Evolutionary conservation across 2,329 filamentous ascomycete species (phyloP), one percentile per base, ranked within the genome.

Genomic region (Cladorrhinum sp.): DNA sequence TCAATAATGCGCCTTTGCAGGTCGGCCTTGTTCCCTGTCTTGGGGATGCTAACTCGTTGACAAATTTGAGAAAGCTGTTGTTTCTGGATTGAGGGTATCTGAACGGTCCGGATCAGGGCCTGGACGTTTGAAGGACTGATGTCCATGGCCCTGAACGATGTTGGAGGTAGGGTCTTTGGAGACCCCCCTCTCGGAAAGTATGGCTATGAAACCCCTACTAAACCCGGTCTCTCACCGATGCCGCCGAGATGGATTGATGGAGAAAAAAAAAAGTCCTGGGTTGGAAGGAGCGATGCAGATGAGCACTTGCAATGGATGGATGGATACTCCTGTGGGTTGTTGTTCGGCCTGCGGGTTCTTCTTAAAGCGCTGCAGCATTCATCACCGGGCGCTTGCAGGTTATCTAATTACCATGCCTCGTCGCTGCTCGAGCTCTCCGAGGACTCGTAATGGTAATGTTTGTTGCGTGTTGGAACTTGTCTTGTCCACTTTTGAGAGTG

Each of bases 1-100:
- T 85, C 79, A 64, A 89, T 85, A 63, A 97, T 90, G 69, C 93
- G 88, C 61, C 79, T 78, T 75, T 96, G 92, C 62, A 98, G 79
- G 48, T 90, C 84, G 32, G 86, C 85, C 79, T 99, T 99, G 69
- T 95, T 88, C 20, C 95, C 95, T 25, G 88, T 90, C 62, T 91
- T 89, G 66, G 85, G 83, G 36, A 96, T 79, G 51, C 86, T 62
- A 84, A 79, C 64, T 85, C 83, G 71, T 36, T 36, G 32, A 36
- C 93, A 90, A 66, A 98, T 88, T 56, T 81, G 81, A 68, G 92
- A 90, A 53, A 97, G 83, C 68, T 93, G 87, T 20, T 79, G 76
- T 69, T 85, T 85, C 27, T 84, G 75, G 22, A 86, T 73, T 12
- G 74, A 66, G 36, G 73, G 77, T 49, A 73, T 73, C 62, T 80